phyloP scores from a whole-genome alignment of 2,329 filamentous ascomycete species.

The Ophiostoma ips region DNA sequence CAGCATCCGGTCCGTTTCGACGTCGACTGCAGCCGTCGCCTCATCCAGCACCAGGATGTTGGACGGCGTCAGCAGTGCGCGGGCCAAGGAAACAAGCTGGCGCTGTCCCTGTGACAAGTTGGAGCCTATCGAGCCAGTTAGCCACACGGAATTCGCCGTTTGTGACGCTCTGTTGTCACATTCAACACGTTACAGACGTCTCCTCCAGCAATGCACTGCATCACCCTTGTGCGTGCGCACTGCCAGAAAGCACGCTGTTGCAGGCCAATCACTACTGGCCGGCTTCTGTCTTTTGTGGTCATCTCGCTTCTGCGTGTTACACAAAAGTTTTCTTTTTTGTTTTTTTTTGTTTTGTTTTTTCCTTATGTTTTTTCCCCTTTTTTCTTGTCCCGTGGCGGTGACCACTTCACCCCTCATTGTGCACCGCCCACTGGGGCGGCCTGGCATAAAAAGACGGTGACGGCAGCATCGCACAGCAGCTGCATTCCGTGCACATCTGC shows the following conservation, averaged over 20 bases:
- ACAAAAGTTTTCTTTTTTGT: neutral
- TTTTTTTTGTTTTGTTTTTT: neutral
- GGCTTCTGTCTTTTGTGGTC: too few relatives aligned
- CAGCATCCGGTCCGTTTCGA: conserved; percentile 54
- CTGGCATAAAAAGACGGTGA: conserved; percentile 3
- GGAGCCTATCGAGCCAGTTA: conserved; percentile 45
- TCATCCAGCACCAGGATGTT: conserved; percentile 97
- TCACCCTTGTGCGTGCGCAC: neutral
- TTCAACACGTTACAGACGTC: neutral
- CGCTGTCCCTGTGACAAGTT: conserved; percentile 93
- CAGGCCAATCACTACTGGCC: too few relatives aligned
- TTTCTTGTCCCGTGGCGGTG: too few relatives aligned
- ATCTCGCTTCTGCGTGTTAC: too few relatives aligned
- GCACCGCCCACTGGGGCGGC: neutral
- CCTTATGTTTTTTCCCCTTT: neutral
- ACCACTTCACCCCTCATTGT: neutral
- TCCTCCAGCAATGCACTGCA: neutral
- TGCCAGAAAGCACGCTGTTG: too few relatives aligned
- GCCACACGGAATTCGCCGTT: neutral
- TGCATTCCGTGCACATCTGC: neutral
- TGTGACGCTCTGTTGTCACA: neutral
- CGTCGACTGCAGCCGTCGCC: conserved; percentile 67
- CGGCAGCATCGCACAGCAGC: conserved; percentile 6
- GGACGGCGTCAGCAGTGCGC: conserved; percentile 84
- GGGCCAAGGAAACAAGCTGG: conserved; percentile 84